phyloP scores from a whole-genome alignment of 225 moss, liverwort and hornwort genomes.

The Pseudoscleropodium purum region DNA sequence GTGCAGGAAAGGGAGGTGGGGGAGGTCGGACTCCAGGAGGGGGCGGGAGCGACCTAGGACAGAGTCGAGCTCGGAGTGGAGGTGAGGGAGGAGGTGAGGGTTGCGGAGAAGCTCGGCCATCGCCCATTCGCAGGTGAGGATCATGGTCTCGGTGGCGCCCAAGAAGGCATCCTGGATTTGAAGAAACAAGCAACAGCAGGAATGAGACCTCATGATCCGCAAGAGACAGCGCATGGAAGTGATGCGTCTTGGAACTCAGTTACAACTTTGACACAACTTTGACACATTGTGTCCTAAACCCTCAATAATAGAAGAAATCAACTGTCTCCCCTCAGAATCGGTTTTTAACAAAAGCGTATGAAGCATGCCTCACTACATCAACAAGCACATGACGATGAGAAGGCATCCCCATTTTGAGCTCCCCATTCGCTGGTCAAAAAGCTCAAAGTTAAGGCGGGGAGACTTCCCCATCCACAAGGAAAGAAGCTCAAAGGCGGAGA shows the following conservation, averaged over 20 bases:
- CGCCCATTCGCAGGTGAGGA: constrained; percentile 16
- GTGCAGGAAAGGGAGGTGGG: constrained; percentile 4
- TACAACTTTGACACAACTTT: background rate
- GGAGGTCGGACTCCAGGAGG: constrained; percentile 26
- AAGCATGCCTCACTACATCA: background rate
- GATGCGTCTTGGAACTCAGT: background rate
- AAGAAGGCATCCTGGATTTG: constrained; percentile 12
- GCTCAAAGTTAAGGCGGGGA: background rate
- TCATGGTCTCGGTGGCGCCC: constrained; percentile 7
- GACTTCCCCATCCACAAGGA: background rate
- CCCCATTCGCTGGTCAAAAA: background rate
- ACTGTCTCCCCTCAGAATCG: background rate
- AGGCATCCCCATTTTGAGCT: background rate
- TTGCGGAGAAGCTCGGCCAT: constrained; percentile 20
- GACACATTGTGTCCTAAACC: background rate
- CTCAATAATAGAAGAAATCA: background rate
- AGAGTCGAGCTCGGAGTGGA: constrained; percentile 15
- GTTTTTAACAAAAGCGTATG: background rate
- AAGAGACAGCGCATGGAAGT: background rate
- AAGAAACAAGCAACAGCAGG: background rate
- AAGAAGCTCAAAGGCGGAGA: background rate
- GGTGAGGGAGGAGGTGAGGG: background rate
- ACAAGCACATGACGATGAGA: background rate
- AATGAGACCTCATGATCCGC: background rate
- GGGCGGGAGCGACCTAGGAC: background rate